Evolutionary conservation across 2,329 filamentous ascomycete species (phyloP).

Genomic region (Epichloe gansuensis): DNA sequence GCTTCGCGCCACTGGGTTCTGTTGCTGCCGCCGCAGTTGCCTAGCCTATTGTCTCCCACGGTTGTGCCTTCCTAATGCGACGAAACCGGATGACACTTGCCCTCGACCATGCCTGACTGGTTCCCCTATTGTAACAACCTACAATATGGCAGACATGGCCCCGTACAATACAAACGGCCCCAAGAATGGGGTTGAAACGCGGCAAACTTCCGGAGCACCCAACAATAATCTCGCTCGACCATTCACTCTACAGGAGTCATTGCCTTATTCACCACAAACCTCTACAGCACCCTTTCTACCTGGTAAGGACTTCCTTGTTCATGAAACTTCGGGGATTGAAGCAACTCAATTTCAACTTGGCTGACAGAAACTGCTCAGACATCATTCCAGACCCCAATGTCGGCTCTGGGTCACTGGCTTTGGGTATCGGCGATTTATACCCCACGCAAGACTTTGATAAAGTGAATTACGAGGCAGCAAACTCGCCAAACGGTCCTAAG

Average conservation of each 20-base stretch:
- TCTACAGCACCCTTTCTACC: conserved; percentile 69
- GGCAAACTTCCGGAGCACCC: conserved; percentile 12
- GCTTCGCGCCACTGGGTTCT: background rate
- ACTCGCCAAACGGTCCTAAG: conserved; percentile 45
- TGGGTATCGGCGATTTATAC: conserved; percentile 39
- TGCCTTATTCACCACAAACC: conserved; percentile 73
- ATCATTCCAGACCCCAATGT: conserved; percentile 54
- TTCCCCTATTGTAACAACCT: conserved; percentile 14
- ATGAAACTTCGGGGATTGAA: background rate
- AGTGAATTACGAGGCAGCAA: conserved; percentile 58
- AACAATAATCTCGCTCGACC: conserved; percentile 26
- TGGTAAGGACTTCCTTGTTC: conserved; percentile 34
- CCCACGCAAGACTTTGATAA: conserved; percentile 46
- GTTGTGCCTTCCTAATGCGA: conserved; percentile 15
- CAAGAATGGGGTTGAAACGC: conserved; percentile 22
- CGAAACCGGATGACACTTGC: conserved; percentile 16
- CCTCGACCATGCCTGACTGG: conserved; percentile 19
- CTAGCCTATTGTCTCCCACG: conserved; percentile 1
- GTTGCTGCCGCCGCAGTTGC: conserved; percentile 1
- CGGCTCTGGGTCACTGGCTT: conserved; percentile 41
- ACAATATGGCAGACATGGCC: conserved; percentile 21
- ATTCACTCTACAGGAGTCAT: conserved; percentile 59
- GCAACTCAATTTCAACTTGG: background rate
- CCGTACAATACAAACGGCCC: conserved; percentile 18
- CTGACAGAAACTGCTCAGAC: conserved; percentile 27